Base-by-base conservation (phyloP, 306 rosid genomes). In the Prunus mira region DNA sequence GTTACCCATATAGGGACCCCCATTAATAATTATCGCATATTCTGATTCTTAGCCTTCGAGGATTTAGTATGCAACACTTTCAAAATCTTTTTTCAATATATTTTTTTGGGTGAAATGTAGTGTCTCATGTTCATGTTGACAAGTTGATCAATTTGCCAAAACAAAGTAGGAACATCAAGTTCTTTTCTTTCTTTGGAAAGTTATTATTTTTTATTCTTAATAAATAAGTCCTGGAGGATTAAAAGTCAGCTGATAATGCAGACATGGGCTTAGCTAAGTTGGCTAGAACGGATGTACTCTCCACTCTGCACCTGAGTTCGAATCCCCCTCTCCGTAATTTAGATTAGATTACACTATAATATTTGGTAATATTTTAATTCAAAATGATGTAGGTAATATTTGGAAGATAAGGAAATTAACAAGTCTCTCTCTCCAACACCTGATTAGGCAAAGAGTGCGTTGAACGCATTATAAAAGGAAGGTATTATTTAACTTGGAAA, bases 1-100 rank as follows among this genome's bases (percentile, higher is more conserved):
- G 91, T 80, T 81, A 71, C 91, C 93, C 90, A 75, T 85, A 79
- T 89, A 73, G 91, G 97, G 91, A 82, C 86, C 92, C 82, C 86
- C 14, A 24, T 69, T 77, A 89, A 92, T 92, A 89, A 89, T 77
- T 62, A 77, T 87, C 81, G 74, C 80, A 85, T 74, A 84, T 85
- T 90, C 78, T 82, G 82, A 83, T 89, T 85, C 83, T 87, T 86
- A 78, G 76, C 70, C 74, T 67, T 38, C 18, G 78, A 69, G 69
- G 69, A 81, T 76, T 72, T 78, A 70, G 78, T 76, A 52, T 66
- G 78, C 88, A 46, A 58, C 43, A 38, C 43, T 38, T 38, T 38
- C 43, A 38, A 38, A 38, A 1, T 38, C 38, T 32, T 32, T 32
- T 32, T 5, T 32, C 7, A 32, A 32, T 32, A 5, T 32, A 38